Base-by-base conservation (phyloP, 768 basidiomycete genomes). In the Collybiopsis luxurians region DNA sequence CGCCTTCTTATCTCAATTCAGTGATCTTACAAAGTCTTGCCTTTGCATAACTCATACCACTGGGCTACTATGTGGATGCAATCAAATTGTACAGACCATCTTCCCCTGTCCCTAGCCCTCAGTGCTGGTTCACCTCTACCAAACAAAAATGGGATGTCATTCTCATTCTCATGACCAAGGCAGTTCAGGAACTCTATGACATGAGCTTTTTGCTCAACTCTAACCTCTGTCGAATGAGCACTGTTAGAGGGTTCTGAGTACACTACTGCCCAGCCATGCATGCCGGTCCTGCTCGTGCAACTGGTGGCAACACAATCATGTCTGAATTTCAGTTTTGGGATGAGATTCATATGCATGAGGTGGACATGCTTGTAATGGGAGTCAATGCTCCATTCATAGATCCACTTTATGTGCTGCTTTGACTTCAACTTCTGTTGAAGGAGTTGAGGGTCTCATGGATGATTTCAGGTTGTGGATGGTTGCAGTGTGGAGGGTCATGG, bases 1-100 rank as follows among this genome's bases (percentile, higher is more conserved):
- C n/a, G n/a, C n/a, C 86, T 11, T 73, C 84, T 1, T 60, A 76
- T 7, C 62, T 77, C 1, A 79, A 83, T 2, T 67, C 85, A 24
- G 76, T 84, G 4, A 73, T 81, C 15, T 68, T 93, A 0, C 90
- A 90, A 66, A 89, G 92, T 60, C 78, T 93, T n/a, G 77, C 90
- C 27, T 90, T 86, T 59, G 82, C 88, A 15, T 86, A 92, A 10
- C 80, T 92, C 9, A 80, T 93, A 31, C 86, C 90, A 64, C 78
- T 76, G 2, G 91, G 90, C 3, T 80, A 82, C 56, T 85, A 86
- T 62, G 71, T 79, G 0, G 83, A 84, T n/a, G 92, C 90, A 9
- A 81, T 92, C 65, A 87, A 85, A 71, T 75, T 90, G 42, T 89
- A 93, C 67, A 80, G 82, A 49, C 76, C 80, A 62, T 86, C 89